A percentile compares a stretch with the other conserved stretches of the same genome.
Conservation (phyloP, 257 asterid genomes). For the Forsythia viridissima region DNA sequence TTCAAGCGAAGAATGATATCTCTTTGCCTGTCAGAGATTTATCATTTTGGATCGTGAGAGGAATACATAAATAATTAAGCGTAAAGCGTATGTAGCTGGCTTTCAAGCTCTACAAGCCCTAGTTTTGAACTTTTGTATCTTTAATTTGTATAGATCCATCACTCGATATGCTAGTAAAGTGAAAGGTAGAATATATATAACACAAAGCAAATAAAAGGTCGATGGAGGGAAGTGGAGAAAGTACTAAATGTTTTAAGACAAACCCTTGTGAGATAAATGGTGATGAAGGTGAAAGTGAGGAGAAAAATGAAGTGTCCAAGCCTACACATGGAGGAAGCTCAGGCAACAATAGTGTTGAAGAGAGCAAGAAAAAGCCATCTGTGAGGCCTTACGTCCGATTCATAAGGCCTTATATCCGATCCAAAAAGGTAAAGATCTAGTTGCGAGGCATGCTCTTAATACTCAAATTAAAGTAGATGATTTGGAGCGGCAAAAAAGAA, state of each 20-base stretch:
- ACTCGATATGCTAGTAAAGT: neutral
- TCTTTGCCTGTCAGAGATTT: constrained; percentile 7
- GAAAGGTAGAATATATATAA: neutral
- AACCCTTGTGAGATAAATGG: constrained; percentile 34
- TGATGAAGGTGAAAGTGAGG: constrained; percentile 45
- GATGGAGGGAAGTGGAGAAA: constrained; percentile 49
- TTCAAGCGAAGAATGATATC: constrained; percentile 3
- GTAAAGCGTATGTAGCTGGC: neutral
- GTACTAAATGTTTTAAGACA: constrained; percentile 35
- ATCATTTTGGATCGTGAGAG: neutral
- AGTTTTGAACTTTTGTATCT: neutral
- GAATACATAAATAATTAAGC: neutral
- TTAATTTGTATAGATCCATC: neutral
- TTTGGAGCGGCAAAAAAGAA: too few relatives aligned
- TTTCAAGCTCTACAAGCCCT: constrained; percentile 25
- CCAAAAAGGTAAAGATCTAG: too few relatives aligned
- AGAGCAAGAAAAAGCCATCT: constrained; percentile 55
- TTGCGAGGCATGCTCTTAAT: too few relatives aligned
- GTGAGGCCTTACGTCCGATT: constrained; percentile 85
- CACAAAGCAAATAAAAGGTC: neutral
- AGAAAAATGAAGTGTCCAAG: constrained; percentile 29
- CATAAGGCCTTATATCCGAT: constrained; percentile 77
- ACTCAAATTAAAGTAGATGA: too few relatives aligned
- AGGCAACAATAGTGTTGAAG: constrained; percentile 76
- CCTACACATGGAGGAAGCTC: constrained; percentile 70